Percentiles rank a stretch among this genome's conserved stretches.
Conservation (phyloP, 768 basidiomycete species). For the Termitomyces sp. region DNA sequence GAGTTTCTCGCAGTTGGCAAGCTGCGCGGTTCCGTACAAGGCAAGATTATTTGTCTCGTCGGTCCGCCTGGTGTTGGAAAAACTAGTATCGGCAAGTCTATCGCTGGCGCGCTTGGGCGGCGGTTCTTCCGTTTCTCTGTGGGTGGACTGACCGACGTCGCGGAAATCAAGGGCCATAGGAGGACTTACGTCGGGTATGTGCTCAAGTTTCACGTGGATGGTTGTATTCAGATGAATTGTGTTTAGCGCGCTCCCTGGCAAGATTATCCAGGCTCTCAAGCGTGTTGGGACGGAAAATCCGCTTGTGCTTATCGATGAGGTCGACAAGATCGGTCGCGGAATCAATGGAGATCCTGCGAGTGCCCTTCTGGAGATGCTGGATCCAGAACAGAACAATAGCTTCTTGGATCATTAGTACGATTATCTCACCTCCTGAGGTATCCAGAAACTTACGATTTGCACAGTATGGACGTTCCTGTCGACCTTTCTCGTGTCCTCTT, state of each 20-base stretch:
- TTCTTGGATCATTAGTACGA: conserved; percentile 95
- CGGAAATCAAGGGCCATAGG: conserved; percentile 98
- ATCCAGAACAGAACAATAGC: conserved; percentile 90
- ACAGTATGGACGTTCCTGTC: conserved; percentile 92
- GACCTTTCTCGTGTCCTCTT: conserved; percentile 95
- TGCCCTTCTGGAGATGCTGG: conserved; percentile 88
- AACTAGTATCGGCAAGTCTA: conserved; percentile 93
- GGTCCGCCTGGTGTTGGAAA: conserved; percentile 98
- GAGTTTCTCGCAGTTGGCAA: conserved; percentile 97
- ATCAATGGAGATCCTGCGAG: conserved; percentile 91
- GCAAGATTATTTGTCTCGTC: conserved; percentile 95
- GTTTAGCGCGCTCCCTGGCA: conserved; percentile 79
- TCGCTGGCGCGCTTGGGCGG: conserved; percentile 83
- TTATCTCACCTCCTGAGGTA: neutral
- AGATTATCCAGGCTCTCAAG: conserved; percentile 92
- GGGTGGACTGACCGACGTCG: conserved; percentile 94
- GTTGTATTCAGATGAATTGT: neutral
- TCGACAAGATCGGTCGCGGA: conserved; percentile 91
- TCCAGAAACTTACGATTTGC: conserved; percentile 4
- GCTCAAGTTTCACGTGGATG: neutral
- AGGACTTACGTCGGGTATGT: conserved; percentile 92
- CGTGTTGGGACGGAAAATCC: conserved; percentile 93
- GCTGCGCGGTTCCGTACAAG: conserved; percentile 88
- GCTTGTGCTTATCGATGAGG: conserved; percentile 89
- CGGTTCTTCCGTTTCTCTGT: conserved; percentile 98